Conservation (phyloP, 2,329 filamentous ascomycete genomes). For the Cladosporium cucumerinum region DNA sequence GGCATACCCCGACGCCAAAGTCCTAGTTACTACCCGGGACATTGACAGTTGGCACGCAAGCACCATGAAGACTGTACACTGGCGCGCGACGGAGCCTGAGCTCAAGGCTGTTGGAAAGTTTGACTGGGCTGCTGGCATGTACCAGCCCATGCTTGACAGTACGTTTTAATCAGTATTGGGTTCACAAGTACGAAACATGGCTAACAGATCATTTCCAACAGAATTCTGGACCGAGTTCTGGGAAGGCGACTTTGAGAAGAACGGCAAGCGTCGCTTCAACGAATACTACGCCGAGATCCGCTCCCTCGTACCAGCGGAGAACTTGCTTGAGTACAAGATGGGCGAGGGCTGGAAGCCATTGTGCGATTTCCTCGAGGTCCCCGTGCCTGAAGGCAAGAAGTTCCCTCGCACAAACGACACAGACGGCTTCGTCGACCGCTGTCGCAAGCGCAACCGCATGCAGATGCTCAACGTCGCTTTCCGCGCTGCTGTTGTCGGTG, state of each 20-base stretch:
- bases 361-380: conserved; percentile 54
- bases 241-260: conserved; percentile 62
- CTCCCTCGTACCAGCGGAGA: conserved; percentile 46
- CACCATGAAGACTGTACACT: conserved; percentile 65
- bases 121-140: conserved; percentile 65
- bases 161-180: conserved; percentile 18
- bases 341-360: conserved; percentile 54
- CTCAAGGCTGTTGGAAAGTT: conserved; percentile 52
- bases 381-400: conserved; percentile 46
- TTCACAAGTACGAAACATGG: background rate
- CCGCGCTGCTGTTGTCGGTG: conserved; percentile 50
- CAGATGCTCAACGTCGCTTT: conserved; percentile 56
- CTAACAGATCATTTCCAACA: conserved; percentile 20
- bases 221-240: conserved; percentile 67
- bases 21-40: conserved; percentile 64
- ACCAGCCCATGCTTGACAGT: conserved; percentile 65
- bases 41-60: conserved; percentile 62
- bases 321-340: conserved; percentile 53
- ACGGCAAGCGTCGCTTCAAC: conserved; percentile 61
- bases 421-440: conserved; percentile 54
- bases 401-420: conserved; percentile 55
- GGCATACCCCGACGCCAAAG: conserved; percentile 69
- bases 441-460: conserved; percentile 51
- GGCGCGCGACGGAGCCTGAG: conserved; percentile 63
- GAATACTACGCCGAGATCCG: conserved; percentile 55